Evolutionary conservation across 2,329 filamentous ascomycete genomes (phyloP).

Genomic region (Keithomyces neogunnii): DNA sequence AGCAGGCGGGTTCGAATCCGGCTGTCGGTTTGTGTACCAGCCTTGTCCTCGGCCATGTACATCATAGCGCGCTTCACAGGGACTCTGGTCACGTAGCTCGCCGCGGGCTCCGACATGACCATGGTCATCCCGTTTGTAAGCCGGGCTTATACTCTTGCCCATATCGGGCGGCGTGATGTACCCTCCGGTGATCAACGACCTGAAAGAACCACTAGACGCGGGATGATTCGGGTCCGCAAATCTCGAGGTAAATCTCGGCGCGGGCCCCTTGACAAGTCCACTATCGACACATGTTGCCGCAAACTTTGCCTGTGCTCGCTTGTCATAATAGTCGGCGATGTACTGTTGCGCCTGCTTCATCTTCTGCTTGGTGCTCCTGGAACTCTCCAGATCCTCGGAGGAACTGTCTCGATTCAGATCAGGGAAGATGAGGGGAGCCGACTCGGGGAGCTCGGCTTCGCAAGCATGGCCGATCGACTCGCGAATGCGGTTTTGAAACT

Average conservation of each 20-base stretch:
- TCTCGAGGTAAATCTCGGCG: constrained; percentile 6
- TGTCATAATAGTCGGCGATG: constrained; percentile 5
- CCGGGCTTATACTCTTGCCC: background rate
- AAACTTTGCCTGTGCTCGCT: constrained; percentile 4
- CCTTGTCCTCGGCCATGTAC: background rate
- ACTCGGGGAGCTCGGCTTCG: constrained; percentile 1
- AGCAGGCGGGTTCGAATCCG: too few relatives aligned
- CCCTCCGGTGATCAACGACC: constrained; percentile 11
- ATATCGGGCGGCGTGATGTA: constrained; percentile 6
- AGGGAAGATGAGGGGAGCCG: background rate
- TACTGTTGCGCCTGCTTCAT: background rate
- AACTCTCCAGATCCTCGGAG: background rate
- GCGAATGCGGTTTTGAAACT: background rate
- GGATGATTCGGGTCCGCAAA: constrained; percentile 11
- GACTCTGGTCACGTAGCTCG: too few relatives aligned
- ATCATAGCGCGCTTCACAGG: too few relatives aligned
- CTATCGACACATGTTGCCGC: constrained; percentile 4
- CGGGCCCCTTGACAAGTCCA: background rate
- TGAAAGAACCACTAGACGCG: constrained; percentile 9
- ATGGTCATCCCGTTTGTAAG: background rate
- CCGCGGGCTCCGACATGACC: background rate
- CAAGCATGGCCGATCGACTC: background rate
- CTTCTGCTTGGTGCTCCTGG: background rate
- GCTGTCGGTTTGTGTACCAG: background rate
- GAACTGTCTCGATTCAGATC: background rate